A percentile compares a stretch with the other conserved stretches of the same genome.
Conservation (phyloP, 176 grass and related monocot species). For the Rhynchospora breviuscula region DNA sequence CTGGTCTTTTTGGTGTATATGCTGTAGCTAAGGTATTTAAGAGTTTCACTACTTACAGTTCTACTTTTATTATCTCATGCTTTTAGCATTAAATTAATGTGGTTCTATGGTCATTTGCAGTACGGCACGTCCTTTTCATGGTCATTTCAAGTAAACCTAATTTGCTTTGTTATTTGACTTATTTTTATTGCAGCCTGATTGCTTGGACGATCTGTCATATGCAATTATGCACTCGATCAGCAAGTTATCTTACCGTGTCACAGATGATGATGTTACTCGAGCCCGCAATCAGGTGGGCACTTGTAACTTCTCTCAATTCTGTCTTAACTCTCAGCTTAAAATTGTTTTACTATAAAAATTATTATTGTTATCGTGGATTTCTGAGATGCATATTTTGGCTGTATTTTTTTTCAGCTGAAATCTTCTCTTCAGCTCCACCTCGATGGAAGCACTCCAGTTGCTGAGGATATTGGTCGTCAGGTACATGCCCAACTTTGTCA, state of each 20-base stretch:
- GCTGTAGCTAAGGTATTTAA: slow-evolving; percentile 74
- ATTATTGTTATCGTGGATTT: too few relatives aligned
- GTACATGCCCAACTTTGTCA: slow-evolving; percentile 30
- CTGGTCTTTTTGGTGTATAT: slow-evolving; percentile 94
- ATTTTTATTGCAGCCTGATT: slow-evolving; percentile 59
- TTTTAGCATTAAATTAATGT: neutral
- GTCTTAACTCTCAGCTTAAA: neutral
- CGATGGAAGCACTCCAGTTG: slow-evolving; percentile 82
- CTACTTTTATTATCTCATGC: neutral
- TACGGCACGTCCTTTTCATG: slow-evolving; percentile 10
- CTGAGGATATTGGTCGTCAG: slow-evolving; percentile 96
- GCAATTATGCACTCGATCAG: slow-evolving; percentile 96
- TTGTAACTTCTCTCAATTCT: neutral
- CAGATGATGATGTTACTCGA: slow-evolving; percentile 93
- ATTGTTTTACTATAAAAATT: neutral
- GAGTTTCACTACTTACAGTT: neutral
- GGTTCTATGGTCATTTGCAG: neutral
- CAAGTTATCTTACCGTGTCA: slow-evolving; percentile 89
- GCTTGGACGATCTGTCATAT: slow-evolving; percentile 91
- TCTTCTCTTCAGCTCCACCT: slow-evolving; percentile 95
- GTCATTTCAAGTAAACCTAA: neutral
- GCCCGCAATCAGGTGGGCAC: slow-evolving; percentile 87
- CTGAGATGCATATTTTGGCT: too few relatives aligned
- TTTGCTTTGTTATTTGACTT: slow-evolving; percentile 3
- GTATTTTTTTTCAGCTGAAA: slow-evolving; percentile 69